These are phyloP conservation scores for Mycosphaerella arachidis DNA, from an alignment of 2,329 filamentous ascomycete species.

Conservation along the genomic window DNA sequence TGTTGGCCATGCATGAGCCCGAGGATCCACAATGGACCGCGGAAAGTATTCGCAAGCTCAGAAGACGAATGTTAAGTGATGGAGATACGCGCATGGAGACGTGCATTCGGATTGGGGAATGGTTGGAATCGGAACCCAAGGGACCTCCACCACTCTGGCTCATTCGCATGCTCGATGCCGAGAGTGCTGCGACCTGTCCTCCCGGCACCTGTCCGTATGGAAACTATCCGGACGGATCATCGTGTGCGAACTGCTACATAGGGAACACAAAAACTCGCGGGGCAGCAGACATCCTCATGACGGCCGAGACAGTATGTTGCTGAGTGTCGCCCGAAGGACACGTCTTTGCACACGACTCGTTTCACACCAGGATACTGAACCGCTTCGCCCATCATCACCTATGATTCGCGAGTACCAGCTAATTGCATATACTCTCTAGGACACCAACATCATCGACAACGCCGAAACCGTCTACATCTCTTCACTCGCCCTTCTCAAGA, in stretches of 20 bases:
- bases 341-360: not conserved
- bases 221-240: no score
- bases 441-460: conserved; percentile 95
- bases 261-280: no score
- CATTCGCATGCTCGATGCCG: not conserved
- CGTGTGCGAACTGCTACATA: no score
- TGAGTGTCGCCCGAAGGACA: no score
- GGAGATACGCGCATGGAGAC: no score
- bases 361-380: not conserved
- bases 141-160: not conserved
- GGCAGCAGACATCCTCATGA: no score
- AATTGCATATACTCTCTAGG: conserved; percentile 50
- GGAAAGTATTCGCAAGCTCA: no score
- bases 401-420: not conserved
- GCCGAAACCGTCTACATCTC: conserved; percentile 99
- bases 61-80: no score
- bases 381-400: not conserved
- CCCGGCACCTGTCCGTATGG: not conserved
- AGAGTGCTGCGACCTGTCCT: not conserved
- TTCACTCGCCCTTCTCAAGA: conserved; percentile 93
- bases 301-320: no score
- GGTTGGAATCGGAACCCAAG: no score
- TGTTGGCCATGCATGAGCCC: not conserved
- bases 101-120: not conserved
- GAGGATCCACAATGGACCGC: not conserved